phyloP scores from a whole-genome alignment of 768 basidiomycete genomes.

The Paxillus rubicundulus region DNA sequence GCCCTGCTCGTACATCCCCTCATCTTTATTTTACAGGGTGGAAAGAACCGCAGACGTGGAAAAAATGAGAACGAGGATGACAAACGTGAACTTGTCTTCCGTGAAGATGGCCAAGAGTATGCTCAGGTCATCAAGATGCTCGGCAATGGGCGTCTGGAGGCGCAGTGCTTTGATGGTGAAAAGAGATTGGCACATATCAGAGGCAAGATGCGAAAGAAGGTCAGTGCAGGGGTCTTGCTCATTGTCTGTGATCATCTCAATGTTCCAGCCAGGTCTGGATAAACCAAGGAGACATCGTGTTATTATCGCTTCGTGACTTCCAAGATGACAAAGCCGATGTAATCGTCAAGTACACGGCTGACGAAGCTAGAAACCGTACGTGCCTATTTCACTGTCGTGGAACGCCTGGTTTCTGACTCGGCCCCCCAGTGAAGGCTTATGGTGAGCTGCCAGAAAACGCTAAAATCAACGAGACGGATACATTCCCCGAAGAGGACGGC shows the following conservation, averaged over 20 bases:
- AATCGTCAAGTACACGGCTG: conserved; percentile 97
- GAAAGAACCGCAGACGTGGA: conserved; percentile 98
- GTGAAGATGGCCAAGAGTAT: conserved; percentile 98
- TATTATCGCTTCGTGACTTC: conserved; percentile 95
- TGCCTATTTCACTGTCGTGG: conserved; percentile 11
- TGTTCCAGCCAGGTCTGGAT: conserved; percentile 82
- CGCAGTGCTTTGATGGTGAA: conserved; percentile 97
- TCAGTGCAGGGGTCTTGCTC: conserved; percentile 30
- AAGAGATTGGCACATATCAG: conserved; percentile 96
- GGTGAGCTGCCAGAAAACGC: conserved; percentile 96
- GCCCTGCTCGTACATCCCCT: background rate
- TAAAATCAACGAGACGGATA: conserved; percentile 96
- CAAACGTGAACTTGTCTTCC: conserved; percentile 98
- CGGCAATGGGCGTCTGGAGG: conserved; percentile 95
- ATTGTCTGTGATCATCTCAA: conserved; percentile 2
- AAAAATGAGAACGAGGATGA: conserved; percentile 99
- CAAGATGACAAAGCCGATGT: conserved; percentile 99
- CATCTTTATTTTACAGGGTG: conserved; percentile 59
- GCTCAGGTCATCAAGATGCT: conserved; percentile 99
- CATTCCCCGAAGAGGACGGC: conserved; percentile 86
- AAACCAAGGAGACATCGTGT: conserved; percentile 95
- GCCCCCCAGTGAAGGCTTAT: conserved; percentile 81
- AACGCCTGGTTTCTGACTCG: conserved; percentile 9
- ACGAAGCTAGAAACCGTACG: conserved; percentile 82
- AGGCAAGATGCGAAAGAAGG: conserved; percentile 99